Evolutionary conservation across 2,329 filamentous ascomycete genomes (phyloP).

Genomic region (Fonsecaea multimorphosa): DNA sequence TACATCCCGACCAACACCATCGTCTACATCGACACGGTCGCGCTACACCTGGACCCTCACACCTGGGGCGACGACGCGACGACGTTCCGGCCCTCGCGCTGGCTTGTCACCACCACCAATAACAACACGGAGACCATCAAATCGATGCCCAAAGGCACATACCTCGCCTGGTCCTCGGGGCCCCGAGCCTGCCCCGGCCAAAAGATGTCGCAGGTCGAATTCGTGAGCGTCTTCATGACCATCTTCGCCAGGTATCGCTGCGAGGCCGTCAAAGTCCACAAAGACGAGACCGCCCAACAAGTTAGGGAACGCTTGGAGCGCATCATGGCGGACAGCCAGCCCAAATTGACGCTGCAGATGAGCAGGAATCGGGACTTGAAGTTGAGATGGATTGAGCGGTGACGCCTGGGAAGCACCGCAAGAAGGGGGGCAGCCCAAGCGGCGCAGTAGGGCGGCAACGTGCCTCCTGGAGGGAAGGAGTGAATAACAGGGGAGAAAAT

Average conservation of each 20-base stretch:
- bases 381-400: constrained; percentile 30
- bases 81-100: constrained; percentile 50
- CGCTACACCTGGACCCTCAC: constrained; percentile 40
- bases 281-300: constrained; percentile 39
- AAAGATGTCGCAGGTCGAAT: constrained; percentile 64
- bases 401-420: too few relatives aligned
- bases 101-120: constrained; percentile 44
- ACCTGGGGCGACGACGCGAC: constrained; percentile 45
- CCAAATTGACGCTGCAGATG: constrained; percentile 44
- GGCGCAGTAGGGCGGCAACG: too few relatives aligned
- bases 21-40: constrained; percentile 47
- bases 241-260: constrained; percentile 45
- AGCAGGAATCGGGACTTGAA: constrained; percentile 37
- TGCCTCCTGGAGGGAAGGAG: too few relatives aligned
- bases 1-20: constrained; percentile 44
- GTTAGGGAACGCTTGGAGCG: constrained; percentile 37
- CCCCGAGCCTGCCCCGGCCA: constrained; percentile 60
- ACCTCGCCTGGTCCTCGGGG: constrained; percentile 57
- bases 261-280: constrained; percentile 35
- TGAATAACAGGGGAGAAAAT: too few relatives aligned
- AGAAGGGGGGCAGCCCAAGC: too few relatives aligned
- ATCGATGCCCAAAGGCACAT: constrained; percentile 49
- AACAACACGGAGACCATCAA: constrained; percentile 41
- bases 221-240: constrained; percentile 54
- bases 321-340: constrained; percentile 40